Evolutionary conservation across 768 basidiomycete species (phyloP), one percentile per base, ranked within the genome.

Genomic region (Amylocystis lapponica): DNA sequence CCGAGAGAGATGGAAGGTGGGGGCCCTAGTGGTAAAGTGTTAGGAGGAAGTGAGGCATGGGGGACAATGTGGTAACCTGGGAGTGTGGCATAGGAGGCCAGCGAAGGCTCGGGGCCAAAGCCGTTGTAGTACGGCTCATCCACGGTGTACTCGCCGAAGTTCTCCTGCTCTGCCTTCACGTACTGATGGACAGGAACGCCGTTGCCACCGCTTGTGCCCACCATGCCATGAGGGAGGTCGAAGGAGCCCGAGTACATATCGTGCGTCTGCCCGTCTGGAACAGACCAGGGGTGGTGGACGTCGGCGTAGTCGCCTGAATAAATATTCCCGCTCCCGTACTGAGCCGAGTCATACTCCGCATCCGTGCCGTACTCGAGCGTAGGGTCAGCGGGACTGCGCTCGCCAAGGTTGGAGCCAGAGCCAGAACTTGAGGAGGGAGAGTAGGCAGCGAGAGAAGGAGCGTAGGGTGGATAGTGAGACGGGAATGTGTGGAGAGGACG

Each of bases 381-480:
- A 16, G 43, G 9, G 11, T 45, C 43, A 8, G 36, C 12, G 13
- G 39, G n/a, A 9, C n/a, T 23, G 39, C 39, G 19, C 7, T 33
- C 32, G n/a, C 6, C 19, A 21, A 29, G 27, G 3, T 17, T 30
- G 39, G 27, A 32, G 21, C 11, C 39, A 41, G 49, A 42, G 27
- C 43, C 37, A 1, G 47, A 48, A 20, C 49, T 32, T 17, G 49
- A 50, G 26, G 48, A 41, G 35, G 51, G 45, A 19, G 47, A 42
- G 19, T 50, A 17, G 19, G 12, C 14, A 4, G 35, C 9, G 17
- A 9, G 23, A 20, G 35, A 36, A 11, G 19, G 25, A 16, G 38
- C 8, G 12, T 39, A 25, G 25, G 38, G 23, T 39, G 23, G 23
- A 12, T 20, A 14, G 8, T 26, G 38, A 13, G 40, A 35, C 45